Evolutionary conservation across 176 grass and related monocot species (phyloP), one percentile per base, ranked within the genome.

Genomic region (Carex kokanica): DNA sequence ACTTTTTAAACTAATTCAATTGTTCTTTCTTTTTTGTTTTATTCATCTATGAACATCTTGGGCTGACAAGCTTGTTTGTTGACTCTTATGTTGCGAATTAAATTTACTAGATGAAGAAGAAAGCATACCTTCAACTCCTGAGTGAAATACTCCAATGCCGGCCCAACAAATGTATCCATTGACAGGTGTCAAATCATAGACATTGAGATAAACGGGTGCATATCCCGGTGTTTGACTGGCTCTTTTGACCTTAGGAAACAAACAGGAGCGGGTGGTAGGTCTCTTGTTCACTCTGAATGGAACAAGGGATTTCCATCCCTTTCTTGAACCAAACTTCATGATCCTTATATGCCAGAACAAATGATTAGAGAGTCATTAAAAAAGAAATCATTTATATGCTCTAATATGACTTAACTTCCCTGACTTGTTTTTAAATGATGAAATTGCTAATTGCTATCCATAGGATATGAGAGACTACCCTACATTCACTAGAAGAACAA

Each of bases 161-260:
- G 92, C 90, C 95, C 95, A 98, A 81, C 91, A 91, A 80, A 98
- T 85, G 74, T 98, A 98, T 29, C 90, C 95, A 87, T 98, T 98
- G 87, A 98, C 89, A 60, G 92, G 89, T 18, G 95, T 98, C 89
- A 98, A 87, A 88, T 98, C 95, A 51, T 98, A 98, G 24, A 98
- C 95, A 17, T 98, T 98, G 64, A 98, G 90, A 88, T 95, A 98
- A 90, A 98, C 95, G 2, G 92, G 95, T 70, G 90, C 87, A 79
- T 91, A 70, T 74, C 85, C 89, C 63, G 87, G 73, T 0, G 90
- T 91, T 82, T 93, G 92, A 85, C 84, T 79, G 31, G 88, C 67
- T 6, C 90, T 81, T 51, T 85, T 91, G 69, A 93, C 90, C 84
- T 98, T 95, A 59, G 92, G 95, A 85, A 98, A 98, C 87, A 93